Evolutionary conservation across 306 rosid species (phyloP).

Genomic region (Quercus parvula): DNA sequence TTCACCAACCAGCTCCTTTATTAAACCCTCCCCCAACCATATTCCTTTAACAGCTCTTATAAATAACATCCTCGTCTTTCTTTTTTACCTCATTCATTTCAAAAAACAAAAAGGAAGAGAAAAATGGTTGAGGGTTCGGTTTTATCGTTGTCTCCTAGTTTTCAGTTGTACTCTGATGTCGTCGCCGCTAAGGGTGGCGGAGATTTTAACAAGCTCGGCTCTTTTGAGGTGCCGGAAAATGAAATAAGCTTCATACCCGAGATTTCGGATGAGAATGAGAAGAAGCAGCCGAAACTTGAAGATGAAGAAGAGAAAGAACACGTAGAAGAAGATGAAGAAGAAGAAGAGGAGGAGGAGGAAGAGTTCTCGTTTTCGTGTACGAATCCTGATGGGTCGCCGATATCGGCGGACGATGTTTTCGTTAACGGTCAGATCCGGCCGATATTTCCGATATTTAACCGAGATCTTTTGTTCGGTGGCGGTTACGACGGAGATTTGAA

Average conservation of each 20-base stretch:
- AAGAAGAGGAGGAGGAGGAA: conserved; percentile 33
- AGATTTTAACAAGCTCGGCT: conserved; percentile 40
- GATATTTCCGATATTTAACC: conserved; percentile 57
- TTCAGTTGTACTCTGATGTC: background rate
- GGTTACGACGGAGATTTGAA: conserved; percentile 16
- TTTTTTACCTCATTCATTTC: background rate
- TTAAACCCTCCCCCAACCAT: background rate
- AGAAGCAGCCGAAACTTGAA: background rate
- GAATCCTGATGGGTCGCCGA: conserved; percentile 52
- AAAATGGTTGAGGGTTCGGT: conserved; percentile 45
- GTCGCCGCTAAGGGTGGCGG: conserved; percentile 15
- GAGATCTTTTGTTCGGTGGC: conserved; percentile 43
- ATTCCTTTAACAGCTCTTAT: background rate
- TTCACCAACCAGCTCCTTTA: background rate
- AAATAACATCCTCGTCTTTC: background rate
- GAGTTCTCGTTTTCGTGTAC: conserved; percentile 62
- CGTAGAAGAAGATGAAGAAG: background rate
- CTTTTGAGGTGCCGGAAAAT: background rate
- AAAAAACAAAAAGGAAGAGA: background rate
- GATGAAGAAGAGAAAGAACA: background rate
- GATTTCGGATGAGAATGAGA: background rate
- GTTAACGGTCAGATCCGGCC: conserved; percentile 75
- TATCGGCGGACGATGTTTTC: conserved; percentile 71
- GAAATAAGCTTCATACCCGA: background rate
- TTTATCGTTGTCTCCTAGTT: conserved; percentile 10